phyloP scores from a whole-genome alignment of 2,329 filamentous ascomycete species.

The Calonectria pauciramosa region DNA sequence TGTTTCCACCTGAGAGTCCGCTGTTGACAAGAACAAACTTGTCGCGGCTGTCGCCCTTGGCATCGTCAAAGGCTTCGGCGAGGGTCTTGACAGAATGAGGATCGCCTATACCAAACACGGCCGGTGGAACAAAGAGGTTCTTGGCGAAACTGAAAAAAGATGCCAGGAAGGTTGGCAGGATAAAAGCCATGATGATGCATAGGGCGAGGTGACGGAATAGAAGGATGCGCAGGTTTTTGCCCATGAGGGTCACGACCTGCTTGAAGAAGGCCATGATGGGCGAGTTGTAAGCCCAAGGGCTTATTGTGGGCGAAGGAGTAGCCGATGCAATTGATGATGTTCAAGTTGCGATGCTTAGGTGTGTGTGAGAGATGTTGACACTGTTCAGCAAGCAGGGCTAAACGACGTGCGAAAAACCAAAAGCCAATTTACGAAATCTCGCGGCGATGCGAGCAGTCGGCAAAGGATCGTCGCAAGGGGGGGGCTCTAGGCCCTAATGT shows the following conservation, averaged over 20 bases:
- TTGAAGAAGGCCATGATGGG: constrained; percentile 65
- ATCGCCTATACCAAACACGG: constrained; percentile 79
- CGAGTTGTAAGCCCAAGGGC: constrained; percentile 16
- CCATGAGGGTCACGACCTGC: constrained; percentile 72
- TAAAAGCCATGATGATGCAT: constrained; percentile 68
- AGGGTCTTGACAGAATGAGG: constrained; percentile 74
- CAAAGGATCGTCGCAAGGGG: neutral
- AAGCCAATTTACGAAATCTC: neutral
- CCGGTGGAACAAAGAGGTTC: constrained; percentile 86
- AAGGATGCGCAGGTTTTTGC: constrained; percentile 73
- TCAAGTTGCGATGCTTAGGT: neutral
- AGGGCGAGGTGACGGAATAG: constrained; percentile 66
- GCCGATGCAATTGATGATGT: neutral
- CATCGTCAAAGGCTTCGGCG: constrained; percentile 70
- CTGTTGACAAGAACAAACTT: constrained; percentile 86
- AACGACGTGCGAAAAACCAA: neutral
- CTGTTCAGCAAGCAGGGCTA: neutral
- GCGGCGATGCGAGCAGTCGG: neutral
- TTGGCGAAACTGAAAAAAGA: constrained; percentile 78
- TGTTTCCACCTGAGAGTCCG: constrained; percentile 76
- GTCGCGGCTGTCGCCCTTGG: constrained; percentile 69
- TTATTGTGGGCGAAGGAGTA: neutral
- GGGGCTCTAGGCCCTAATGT: neutral
- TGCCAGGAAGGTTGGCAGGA: constrained; percentile 71
- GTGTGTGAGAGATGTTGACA: neutral